Conservation (phyloP, 140 eudicot species). For the Erigeron philadelphicus region DNA sequence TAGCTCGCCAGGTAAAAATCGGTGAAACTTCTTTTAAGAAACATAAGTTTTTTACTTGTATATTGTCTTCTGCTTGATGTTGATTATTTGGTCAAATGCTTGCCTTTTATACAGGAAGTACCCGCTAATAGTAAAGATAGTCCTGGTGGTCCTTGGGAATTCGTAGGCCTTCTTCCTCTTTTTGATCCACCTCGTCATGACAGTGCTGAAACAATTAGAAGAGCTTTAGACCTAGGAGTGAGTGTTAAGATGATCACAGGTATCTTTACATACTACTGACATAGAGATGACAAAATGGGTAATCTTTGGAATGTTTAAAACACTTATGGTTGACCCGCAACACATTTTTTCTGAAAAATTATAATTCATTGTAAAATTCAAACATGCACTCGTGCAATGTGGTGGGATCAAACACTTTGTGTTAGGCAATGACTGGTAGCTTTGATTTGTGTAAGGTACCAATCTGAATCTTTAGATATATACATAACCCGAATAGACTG, state of each 20-base stretch:
- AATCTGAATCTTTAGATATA: neutral
- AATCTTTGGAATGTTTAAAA: no score
- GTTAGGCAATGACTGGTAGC: no score
- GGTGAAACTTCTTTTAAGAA: neutral
- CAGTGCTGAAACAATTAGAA: conserved; percentile 61
- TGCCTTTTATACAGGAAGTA: conserved; percentile 38
- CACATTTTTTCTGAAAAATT: no score
- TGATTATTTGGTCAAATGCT: neutral
- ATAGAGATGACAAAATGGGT: neutral
- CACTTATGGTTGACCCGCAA: no score
- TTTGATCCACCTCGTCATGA: conserved; percentile 81
- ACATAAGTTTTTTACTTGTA: neutral
- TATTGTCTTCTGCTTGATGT: neutral
- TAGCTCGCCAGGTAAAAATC: conserved; percentile 54
- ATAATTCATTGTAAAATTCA: no score
- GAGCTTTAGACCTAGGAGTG: conserved; percentile 66
- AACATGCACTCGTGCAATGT: no score
- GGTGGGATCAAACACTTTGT: no score
- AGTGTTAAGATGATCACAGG: conserved; percentile 79
- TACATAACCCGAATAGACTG: neutral
- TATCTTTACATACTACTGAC: conserved; percentile 1
- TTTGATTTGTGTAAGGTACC: no score
- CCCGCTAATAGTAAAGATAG: conserved; percentile 57
- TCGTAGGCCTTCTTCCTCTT: conserved; percentile 63
- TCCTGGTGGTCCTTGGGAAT: conserved; percentile 66